Base-by-base conservation (phyloP, 805 yeast species). In the Dipodascopsis uninucleata region DNA sequence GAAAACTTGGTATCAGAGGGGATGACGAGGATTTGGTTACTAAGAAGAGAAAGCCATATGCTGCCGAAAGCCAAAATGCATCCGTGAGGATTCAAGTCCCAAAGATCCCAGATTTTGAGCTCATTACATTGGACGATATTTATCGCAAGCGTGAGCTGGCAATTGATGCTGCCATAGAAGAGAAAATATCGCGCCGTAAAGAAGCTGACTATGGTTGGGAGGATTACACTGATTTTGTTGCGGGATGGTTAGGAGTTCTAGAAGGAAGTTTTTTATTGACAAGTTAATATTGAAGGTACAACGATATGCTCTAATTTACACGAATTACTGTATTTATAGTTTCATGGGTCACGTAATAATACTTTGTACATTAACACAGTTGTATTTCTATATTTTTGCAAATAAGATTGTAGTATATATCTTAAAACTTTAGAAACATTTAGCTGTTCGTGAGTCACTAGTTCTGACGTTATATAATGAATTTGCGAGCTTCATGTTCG, bases 51-150 rank as follows among this genome's bases (percentile, higher is more conserved):
- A 85, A 78, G 71, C 16, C 28, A 12, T 18, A n/a, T 6, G 28
- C 28, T 5, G 25, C 41, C 7, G 35, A 36, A 8, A 49, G 33
- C 14, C 17, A 18, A n/a, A 35, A 31, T 12, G 36, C 51, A 28
- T 31, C 59, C 39, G 28, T 49, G 20, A 25, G 48, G 22, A 28
- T 46, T 1, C 21, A 45, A 7, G 85, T 60, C 88, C 94, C 20
- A 85, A 88, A 67, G 94, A 85, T 90, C 52, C 97, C 97, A 12
- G 97, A 90, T 64, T 75, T 89, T 74, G 95, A 87, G 36, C 71
- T 90, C 49, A 81, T 84, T 20, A 85, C 95, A 4, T 89, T 88
- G 8, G 85, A 84, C 43, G 75, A 79, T 36, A 79, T 87, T 18
- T 67, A 85, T 39, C 71, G 77, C 37, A 89, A 81, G 52, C 86